phyloP scores from a whole-genome alignment of 768 basidiomycete species.

The Tremella mesenterica region DNA sequence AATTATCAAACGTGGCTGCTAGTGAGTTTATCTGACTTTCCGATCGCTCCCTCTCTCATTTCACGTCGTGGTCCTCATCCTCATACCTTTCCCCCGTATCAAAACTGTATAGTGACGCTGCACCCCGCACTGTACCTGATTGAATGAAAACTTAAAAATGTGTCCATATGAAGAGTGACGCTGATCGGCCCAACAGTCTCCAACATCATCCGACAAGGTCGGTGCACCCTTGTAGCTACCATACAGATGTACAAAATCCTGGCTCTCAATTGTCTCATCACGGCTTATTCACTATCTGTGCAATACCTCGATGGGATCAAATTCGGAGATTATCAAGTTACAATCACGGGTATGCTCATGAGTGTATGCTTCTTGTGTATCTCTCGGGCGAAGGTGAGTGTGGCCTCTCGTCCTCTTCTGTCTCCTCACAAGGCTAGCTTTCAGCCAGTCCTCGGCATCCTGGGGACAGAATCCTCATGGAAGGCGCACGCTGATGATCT shows the following conservation, averaged over 20 bases:
- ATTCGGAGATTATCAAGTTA: slow-evolving; percentile 97
- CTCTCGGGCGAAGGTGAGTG: slow-evolving; percentile 81
- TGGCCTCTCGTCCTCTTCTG: too few species aligned
- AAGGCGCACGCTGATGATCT: background rate
- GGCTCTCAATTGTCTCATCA: slow-evolving; percentile 93
- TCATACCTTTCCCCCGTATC: too few species aligned
- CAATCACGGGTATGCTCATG: slow-evolving; percentile 94
- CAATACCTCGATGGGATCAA: slow-evolving; percentile 98
- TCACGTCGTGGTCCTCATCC: too few species aligned
- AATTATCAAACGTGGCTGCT: slow-evolving; percentile 91
- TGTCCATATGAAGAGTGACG: background rate
- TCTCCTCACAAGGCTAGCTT: too few species aligned
- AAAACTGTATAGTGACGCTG: too few species aligned
- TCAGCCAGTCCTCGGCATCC: too few species aligned
- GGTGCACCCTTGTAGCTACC: slow-evolving; percentile 96
- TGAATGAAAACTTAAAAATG: background rate
- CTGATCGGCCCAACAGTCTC: slow-evolving; percentile 54
- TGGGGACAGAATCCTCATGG: background rate
- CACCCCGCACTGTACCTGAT: too few species aligned
- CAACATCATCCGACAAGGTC: slow-evolving; percentile 95
- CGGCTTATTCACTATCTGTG: slow-evolving; percentile 94
- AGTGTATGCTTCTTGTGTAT: slow-evolving; percentile 98
- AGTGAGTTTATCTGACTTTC: too few species aligned
- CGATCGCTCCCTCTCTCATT: too few species aligned
- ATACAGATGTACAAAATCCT: slow-evolving; percentile 99